A percentile compares a stretch with the other conserved stretches of the same genome.
These are phyloP conservation scores for Luffa aegyptiaca DNA, from an alignment of 306 rosid genomes.

Conservation along the genomic window DNA sequence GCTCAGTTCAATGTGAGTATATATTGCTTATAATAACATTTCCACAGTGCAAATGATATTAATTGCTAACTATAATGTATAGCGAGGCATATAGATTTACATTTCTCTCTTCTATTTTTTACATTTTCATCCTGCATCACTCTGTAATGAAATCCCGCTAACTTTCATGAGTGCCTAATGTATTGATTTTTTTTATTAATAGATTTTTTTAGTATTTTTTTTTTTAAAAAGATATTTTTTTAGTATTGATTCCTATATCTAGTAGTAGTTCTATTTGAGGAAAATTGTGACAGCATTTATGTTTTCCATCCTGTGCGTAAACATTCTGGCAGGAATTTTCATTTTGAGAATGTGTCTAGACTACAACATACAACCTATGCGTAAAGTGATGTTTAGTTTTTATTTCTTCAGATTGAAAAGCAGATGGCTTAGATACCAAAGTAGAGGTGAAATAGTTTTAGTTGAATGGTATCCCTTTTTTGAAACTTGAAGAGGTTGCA, in stretches of 20 bases:
- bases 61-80: not conserved
- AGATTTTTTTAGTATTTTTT: not conserved
- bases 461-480: not conserved
- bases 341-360: not conserved
- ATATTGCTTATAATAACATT: not conserved
- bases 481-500: not conserved
- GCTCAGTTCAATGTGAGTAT: constrained; percentile 68
- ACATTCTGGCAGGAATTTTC: not conserved
- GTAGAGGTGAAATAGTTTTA: not conserved
- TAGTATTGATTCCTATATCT: not conserved
- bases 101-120: not conserved
- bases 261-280: not conserved
- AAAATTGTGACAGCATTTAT: not conserved
- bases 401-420: not conserved
- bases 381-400: not conserved
- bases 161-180: not conserved
- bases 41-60: not conserved
- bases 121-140: not conserved
- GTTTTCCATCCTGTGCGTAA: not conserved
- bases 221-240: no score
- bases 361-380: not conserved
- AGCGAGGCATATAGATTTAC: not conserved
- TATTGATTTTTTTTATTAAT: not conserved
- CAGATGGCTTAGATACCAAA: not conserved
- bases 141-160: not conserved